Conservation (phyloP, 768 basidiomycete genomes). For the Tylopilus balloui region DNA sequence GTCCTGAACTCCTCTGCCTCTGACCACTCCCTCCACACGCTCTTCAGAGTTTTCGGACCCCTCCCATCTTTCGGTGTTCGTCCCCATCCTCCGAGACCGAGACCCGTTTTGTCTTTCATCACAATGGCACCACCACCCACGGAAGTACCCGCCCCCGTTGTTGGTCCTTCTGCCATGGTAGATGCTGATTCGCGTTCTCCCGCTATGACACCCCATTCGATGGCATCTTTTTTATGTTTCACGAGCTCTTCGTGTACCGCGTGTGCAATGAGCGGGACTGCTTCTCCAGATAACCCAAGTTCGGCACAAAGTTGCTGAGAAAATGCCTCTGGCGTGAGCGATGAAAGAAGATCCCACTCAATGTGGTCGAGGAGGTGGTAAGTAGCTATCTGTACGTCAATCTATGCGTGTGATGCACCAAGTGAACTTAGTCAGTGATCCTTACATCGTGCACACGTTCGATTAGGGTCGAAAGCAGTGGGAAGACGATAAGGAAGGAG, state of each 20-base stretch:
- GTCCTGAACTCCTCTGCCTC: constrained; percentile 91
- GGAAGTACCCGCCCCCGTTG: constrained; percentile 5
- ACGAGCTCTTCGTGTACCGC: constrained; percentile 94
- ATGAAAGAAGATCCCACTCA: constrained; percentile 97
- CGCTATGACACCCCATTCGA: constrained; percentile 89
- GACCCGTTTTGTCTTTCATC: constrained; percentile 78
- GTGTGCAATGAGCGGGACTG: constrained; percentile 83
- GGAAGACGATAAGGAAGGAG: constrained; percentile 9
- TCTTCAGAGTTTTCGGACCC: constrained; percentile 76
- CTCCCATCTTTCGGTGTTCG: constrained; percentile 72
- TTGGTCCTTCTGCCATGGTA: constrained; percentile 14
- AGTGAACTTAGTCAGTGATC: constrained; percentile 8
- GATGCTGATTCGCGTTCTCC: constrained; percentile 40
- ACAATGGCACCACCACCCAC: constrained; percentile 43
- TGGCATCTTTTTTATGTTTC: constrained; percentile 91
- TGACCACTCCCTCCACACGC: constrained; percentile 94
- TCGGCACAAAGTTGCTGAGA: constrained; percentile 76
- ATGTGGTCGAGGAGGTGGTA: constrained; percentile 92
- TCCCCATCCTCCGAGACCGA: constrained; percentile 71
- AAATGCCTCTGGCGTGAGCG: constrained; percentile 85
- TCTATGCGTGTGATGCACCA: constrained; percentile 42
- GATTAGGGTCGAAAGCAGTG: constrained; percentile 11
- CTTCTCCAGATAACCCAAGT: constrained; percentile 84
- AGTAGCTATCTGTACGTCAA: constrained; percentile 94
- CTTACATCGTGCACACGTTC: constrained; percentile 14